These are phyloP conservation scores for Spathaspora sp. DNA, from an alignment of 1,139 yeast genomes.

Conservation along the genomic window DNA sequence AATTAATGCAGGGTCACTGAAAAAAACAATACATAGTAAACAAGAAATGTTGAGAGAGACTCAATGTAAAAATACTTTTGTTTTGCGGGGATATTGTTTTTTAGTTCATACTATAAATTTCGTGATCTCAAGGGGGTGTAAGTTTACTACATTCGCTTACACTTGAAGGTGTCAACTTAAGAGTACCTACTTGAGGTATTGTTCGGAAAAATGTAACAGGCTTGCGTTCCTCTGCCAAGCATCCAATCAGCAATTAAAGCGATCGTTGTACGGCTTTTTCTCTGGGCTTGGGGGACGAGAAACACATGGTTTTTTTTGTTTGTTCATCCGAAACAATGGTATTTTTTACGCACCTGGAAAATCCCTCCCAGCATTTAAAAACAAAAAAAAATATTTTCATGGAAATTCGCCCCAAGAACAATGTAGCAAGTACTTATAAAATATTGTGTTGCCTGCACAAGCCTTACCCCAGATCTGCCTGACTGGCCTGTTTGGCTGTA, in stretches of 20 bases:
- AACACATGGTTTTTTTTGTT: neutral
- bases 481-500: too few relatives aligned
- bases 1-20: neutral
- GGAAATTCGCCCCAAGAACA: too few relatives aligned
- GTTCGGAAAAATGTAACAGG: neutral
- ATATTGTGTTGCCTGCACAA: neutral
- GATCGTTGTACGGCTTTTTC: neutral
- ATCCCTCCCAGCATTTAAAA: too few relatives aligned
- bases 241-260: neutral
- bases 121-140: neutral
- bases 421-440: neutral
- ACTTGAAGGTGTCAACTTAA: neutral
- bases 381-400: neutral
- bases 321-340: neutral
- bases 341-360: neutral
- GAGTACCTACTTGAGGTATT: neutral
- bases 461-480: constrained; percentile 1
- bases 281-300: neutral
- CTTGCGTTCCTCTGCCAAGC: neutral
- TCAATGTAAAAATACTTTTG: too few relatives aligned
- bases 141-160: neutral
- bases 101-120: neutral
- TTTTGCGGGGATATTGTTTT: neutral
- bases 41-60: too few relatives aligned
- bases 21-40: neutral